phyloP scores from a whole-genome alignment of 108 stramenopile genomes.

The Cyclostephanos tholiformis region DNA sequence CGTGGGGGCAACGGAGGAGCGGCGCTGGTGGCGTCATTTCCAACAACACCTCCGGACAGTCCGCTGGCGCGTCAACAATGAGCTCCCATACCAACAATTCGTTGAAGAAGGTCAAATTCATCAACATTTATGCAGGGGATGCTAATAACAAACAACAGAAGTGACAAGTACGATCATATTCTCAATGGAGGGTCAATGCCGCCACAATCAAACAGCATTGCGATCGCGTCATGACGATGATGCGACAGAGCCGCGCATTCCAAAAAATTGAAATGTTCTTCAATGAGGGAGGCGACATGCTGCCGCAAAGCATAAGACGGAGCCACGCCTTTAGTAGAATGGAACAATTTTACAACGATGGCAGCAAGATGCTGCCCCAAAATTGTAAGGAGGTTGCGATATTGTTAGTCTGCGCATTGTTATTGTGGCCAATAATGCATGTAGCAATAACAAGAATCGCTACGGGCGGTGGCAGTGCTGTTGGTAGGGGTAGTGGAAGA shows the following conservation, averaged over 20 bases:
- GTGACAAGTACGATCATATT: neutral
- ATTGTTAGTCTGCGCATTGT: constrained; percentile 22
- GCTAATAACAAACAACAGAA: neutral
- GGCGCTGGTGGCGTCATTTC: constrained; percentile 5
- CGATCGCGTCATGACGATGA: neutral
- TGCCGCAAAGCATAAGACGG: neutral
- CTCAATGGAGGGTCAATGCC: neutral
- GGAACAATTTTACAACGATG: constrained; percentile 28
- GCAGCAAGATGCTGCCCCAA: constrained; percentile 16
- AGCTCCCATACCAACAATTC: neutral
- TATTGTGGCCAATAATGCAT: constrained; percentile 30
- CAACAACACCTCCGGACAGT: neutral
- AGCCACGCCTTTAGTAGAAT: constrained; percentile 1
- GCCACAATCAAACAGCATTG: too few species aligned
- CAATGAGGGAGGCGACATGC: too few species aligned
- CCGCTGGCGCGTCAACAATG: constrained; percentile 1
- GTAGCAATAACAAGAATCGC: constrained; percentile 7
- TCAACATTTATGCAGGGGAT: constrained; percentile 9
- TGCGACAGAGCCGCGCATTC: neutral
- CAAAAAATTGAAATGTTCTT: constrained; percentile 14
- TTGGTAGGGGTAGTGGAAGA: neutral
- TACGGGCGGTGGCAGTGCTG: neutral
- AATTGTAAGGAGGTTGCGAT: constrained; percentile 22
- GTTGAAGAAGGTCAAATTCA: neutral
- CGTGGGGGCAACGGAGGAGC: constrained; percentile 8